These are phyloP conservation scores for Coemansia sp. DNA, from an alignment of 192 early-diverging fungal species.

Conservation along the genomic window DNA sequence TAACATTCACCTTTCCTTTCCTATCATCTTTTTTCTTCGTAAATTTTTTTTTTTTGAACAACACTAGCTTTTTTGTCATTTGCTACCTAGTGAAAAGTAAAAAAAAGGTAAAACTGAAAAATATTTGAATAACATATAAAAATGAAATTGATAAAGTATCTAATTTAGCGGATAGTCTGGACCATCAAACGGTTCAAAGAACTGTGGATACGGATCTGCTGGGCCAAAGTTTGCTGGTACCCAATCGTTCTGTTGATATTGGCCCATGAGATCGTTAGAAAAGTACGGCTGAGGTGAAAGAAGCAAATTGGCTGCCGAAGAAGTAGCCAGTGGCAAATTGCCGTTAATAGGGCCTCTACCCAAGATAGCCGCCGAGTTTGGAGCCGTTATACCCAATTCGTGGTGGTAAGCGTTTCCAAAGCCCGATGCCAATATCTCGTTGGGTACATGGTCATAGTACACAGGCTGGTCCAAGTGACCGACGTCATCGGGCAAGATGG, in stretches of 20 bases:
- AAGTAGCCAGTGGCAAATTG: neutral
- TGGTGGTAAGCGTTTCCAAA: neutral
- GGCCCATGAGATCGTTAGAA: neutral
- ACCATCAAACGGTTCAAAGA: constrained; percentile 12
- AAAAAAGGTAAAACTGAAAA: neutral
- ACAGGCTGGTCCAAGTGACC: neutral
- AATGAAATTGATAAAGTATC: neutral
- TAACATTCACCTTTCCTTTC: neutral
- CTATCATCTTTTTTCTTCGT: constrained; percentile 3
- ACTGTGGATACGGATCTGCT: constrained; percentile 10
- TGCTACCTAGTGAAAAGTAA: neutral
- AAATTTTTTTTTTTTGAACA: neutral
- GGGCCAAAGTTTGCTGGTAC: constrained; percentile 8
- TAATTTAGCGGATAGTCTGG: constrained; percentile 20
- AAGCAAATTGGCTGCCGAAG: neutral
- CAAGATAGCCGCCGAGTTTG: neutral
- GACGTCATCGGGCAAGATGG: neutral
- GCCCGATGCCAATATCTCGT: neutral
- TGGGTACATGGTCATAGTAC: neutral
- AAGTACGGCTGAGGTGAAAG: neutral
- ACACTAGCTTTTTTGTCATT: neutral
- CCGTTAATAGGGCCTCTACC: neutral
- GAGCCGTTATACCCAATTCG: neutral
- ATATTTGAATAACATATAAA: neutral
- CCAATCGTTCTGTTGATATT: constrained; percentile 15